Evolutionary conservation across 2,329 filamentous ascomycete species (phyloP), one percentile per base, ranked within the genome.

Genomic region (Torrubiellomyces zombiae): DNA sequence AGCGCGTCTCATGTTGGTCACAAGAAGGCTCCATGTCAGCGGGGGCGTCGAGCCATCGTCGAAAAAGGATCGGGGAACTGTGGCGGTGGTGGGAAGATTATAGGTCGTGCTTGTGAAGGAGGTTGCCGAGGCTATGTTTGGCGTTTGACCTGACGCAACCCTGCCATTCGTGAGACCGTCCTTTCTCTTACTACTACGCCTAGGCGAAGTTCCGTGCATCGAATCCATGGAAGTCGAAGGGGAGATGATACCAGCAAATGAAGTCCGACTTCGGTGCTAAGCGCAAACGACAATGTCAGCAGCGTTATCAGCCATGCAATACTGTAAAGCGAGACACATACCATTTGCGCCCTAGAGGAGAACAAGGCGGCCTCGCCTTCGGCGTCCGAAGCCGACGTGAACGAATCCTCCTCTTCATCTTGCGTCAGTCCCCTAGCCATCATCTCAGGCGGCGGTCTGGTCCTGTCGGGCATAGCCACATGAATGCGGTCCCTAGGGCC

Each of bases 171-270:
- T 44, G 25, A 59, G 56, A 10, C 60, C 56, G 29, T 78, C 75
- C 31, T 55, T 63, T 33, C 67, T 62, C 18, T 60, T 62, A 37
- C 72, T 51, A 37, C 72, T 51, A 16, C 55, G 61, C 10, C 63
- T 51, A 5, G 71, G 66, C 6, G 76, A 75, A 25, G 66, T 55
- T 24, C 67, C 75, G 37, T 77, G 82, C 36, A 92, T 74, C 1
- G 85, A 93, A 43, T 93, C 83, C 74, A 91, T 82, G 2, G 85
- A 94, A 1, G 78, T 79, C 12, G 82, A 80, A 9, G 83, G 81
- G 13, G 83, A 93, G 23, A 92, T 61, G 16, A 73, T 75, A 28
- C 79, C 73, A 29, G 67, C 51, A 24, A 68, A 67, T 9, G 77
- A 79, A 20, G 70, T 67, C 33, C 76, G 75, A 33, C 66, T 65